phyloP scores from a whole-genome alignment of 2,329 filamentous ascomycete genomes.

The Colletotrichum agaves region DNA sequence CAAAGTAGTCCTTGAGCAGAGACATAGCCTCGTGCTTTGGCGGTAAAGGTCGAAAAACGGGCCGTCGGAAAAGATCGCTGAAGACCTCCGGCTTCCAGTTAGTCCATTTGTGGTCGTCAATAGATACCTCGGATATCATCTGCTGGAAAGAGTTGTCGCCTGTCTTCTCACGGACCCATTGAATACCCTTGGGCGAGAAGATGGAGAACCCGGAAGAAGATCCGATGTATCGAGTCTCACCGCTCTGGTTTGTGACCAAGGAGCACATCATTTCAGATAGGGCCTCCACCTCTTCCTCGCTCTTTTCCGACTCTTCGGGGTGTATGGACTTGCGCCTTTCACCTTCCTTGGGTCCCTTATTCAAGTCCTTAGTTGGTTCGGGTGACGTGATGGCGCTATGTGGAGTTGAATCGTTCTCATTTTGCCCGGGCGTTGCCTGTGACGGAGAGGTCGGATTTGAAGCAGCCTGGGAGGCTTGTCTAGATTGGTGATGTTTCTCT shows the following conservation, averaged over 20 bases:
- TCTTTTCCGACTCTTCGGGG: slow-evolving; percentile 57
- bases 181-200: slow-evolving; percentile 96
- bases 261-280: slow-evolving; percentile 99
- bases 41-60: slow-evolving; percentile 85
- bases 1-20: slow-evolving; percentile 91
- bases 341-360: slow-evolving; percentile 48
- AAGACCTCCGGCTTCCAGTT: slow-evolving; percentile 99
- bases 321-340: slow-evolving; percentile 54
- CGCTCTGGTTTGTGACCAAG: slow-evolving; percentile 91
- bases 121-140: slow-evolving; percentile 92
- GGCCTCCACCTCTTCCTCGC: slow-evolving; percentile 80
- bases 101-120: slow-evolving; percentile 95
- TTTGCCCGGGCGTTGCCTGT: slow-evolving; percentile 55
- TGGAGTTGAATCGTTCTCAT: slow-evolving; percentile 58
- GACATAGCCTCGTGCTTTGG: slow-evolving; percentile 88
- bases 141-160: slow-evolving; percentile 95
- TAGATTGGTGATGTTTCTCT: slow-evolving; percentile 65
- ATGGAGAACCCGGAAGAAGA: slow-evolving; percentile 99
- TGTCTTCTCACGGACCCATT: slow-evolving; percentile 98
- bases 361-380: slow-evolving; percentile 53
- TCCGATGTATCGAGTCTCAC: slow-evolving; percentile 95
- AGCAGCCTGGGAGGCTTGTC: slow-evolving; percentile 58
- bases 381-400: slow-evolving; percentile 67
- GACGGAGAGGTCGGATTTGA: slow-evolving; percentile 65
- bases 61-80: slow-evolving; percentile 87